Percentiles rank a stretch among this genome's conserved stretches.
These are phyloP conservation scores for Poronia punctata DNA, from an alignment of 495 filamentous ascomycete genomes.

Conservation along the genomic window DNA sequence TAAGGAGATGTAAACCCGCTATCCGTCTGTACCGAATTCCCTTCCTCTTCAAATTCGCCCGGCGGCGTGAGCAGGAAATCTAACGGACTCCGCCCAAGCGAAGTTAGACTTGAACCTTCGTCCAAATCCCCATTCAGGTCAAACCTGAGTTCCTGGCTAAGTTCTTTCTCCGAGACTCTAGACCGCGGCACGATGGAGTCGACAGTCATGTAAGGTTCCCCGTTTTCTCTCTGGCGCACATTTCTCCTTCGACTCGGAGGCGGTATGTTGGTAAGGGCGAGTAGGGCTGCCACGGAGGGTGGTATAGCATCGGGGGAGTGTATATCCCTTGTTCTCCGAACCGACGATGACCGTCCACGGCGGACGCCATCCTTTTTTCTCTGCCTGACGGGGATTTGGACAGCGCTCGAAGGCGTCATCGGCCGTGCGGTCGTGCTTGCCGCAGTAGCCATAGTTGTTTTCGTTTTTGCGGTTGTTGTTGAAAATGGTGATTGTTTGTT, in stretches of 20 bases:
- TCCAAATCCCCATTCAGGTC: conserved; percentile 39
- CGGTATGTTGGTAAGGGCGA: conserved; percentile 54
- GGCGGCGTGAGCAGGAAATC: conserved; percentile 49
- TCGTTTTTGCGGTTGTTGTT: no score
- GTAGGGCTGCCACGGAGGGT: conserved; percentile 51
- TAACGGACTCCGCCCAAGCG: conserved; percentile 35
- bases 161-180: conserved; percentile 43
- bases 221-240: conserved; percentile 12
- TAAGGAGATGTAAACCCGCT: conserved; percentile 33
- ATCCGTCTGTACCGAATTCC: conserved; percentile 32
- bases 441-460: conserved; percentile 20
- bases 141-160: conserved; percentile 28
- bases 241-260: conserved; percentile 29
- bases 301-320: conserved; percentile 47
- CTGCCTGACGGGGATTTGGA: conserved; percentile 37
- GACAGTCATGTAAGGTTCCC: conserved; percentile 32
- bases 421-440: conserved; percentile 25
- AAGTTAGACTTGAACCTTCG: conserved; percentile 19
- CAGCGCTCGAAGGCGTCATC: conserved; percentile 34
- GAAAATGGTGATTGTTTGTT: conserved; percentile 17
- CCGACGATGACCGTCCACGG: conserved; percentile 19
- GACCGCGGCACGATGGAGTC: conserved; percentile 42
- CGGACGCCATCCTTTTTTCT: conserved; percentile 26
- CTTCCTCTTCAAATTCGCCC: conserved; percentile 45
- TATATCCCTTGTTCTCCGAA: conserved; percentile 23